Conservation (phyloP, 2,329 filamentous ascomycete species). For the Aspergillus ochraceoroseus region DNA sequence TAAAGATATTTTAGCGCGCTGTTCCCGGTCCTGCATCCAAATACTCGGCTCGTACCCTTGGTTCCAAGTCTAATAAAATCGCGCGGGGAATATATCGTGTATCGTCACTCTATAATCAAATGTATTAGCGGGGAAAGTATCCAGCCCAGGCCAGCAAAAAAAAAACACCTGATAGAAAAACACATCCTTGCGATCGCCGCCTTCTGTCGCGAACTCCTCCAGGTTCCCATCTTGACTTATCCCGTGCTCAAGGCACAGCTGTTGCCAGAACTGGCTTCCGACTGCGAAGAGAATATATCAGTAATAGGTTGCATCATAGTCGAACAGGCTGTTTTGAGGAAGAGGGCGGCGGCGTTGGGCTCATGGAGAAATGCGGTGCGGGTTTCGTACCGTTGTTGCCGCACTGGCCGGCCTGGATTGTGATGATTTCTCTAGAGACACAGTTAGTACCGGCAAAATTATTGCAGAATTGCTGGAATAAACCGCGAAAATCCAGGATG, state of each 20-base stretch:
- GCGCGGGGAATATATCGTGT: conserved; percentile 96
- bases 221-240: conserved; percentile 97
- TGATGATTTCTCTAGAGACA: conserved; percentile 84
- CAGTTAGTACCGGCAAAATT: conserved; percentile 10
- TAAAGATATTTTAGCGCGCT: conserved; percentile 5
- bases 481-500: background rate
- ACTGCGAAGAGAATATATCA: conserved; percentile 53
- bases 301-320: conserved; percentile 16
- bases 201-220: conserved; percentile 95
- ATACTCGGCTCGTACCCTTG: conserved; percentile 56
- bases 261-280: conserved; percentile 98
- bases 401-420: conserved; percentile 97
- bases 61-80: conserved; percentile 91
- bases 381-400: conserved; percentile 84
- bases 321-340: background rate
- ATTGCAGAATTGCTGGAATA: background rate
- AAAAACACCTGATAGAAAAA: conserved; percentile 89
- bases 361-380: too few relatives aligned
- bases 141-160: too few relatives aligned
- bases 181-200: conserved; percentile 95
- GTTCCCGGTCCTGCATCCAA: conserved; percentile 1
- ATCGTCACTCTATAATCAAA: conserved; percentile 69
- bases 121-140: too few relatives aligned
- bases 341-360: too few relatives aligned
- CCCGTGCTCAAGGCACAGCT: conserved; percentile 94